These are phyloP conservation scores for Globisporangium parvum DNA, from an alignment of 352 stramenopile species.

Conservation along the genomic window DNA sequence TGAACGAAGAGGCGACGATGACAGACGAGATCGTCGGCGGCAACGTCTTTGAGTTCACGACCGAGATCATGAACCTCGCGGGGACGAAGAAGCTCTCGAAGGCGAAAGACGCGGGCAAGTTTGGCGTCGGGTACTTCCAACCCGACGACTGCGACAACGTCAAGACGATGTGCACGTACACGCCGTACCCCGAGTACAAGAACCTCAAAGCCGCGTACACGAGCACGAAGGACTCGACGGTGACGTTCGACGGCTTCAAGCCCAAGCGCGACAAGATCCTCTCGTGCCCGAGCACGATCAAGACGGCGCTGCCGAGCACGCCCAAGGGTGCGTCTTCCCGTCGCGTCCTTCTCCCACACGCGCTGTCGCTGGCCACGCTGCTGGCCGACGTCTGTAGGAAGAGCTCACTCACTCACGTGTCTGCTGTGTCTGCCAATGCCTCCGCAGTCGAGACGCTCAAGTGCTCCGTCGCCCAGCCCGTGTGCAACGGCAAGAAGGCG, in stretches of 20 bases:
- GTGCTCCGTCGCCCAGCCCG: slow-evolving; percentile 45
- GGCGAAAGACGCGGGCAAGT: slow-evolving; percentile 28
- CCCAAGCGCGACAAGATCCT: slow-evolving; percentile 19
- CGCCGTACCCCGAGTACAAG: slow-evolving; percentile 41
- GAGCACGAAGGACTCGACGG: slow-evolving; percentile 29
- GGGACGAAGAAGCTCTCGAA: slow-evolving; percentile 22
- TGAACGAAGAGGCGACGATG: slow-evolving; percentile 78
- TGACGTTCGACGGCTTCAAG: slow-evolving; percentile 29
- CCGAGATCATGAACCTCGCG: slow-evolving; percentile 52
- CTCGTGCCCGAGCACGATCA: slow-evolving; percentile 22
- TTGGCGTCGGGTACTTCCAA: slow-evolving; percentile 40
- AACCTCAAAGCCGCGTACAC: slow-evolving; percentile 52
- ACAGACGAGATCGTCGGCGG: slow-evolving; percentile 63
- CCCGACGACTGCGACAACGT: slow-evolving; percentile 42
- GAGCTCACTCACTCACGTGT: slow-evolving; percentile 5
- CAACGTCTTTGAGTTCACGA: slow-evolving; percentile 79
- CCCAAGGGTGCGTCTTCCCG: slow-evolving; percentile 32
- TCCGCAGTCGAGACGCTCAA: slow-evolving; percentile 32
- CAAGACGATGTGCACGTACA: slow-evolving; percentile 30
- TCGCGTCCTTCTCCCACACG: no score
- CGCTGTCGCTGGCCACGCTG: no score
- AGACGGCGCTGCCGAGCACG: slow-evolving; percentile 19
- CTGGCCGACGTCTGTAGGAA: not conserved
- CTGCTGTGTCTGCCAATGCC: not conserved
- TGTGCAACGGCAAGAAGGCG: slow-evolving; percentile 49